phyloP scores from a whole-genome alignment of 768 basidiomycete genomes.

The Macrocybe gigantea region DNA sequence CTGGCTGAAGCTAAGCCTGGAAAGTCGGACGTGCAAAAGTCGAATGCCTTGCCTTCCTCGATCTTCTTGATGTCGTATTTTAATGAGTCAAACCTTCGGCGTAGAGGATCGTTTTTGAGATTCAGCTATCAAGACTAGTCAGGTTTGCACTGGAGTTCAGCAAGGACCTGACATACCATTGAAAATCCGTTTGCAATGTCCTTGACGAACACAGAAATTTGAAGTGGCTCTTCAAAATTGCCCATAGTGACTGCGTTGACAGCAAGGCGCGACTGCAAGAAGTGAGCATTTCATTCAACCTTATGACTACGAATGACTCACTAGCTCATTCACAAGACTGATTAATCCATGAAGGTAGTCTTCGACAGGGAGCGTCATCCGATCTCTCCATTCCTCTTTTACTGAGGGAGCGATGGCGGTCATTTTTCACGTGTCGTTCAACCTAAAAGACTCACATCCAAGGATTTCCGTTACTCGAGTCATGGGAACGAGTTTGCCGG shows the following conservation, averaged over 20 bases:
- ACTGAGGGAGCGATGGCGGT: conserved; percentile 34
- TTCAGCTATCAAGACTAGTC: conserved; percentile 47
- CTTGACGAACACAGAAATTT: conserved; percentile 75
- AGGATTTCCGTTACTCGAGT: conserved; percentile 45
- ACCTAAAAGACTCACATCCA: conserved; percentile 48
- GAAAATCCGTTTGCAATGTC: conserved; percentile 81
- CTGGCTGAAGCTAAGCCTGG: conserved; percentile 26
- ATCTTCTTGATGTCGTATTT: conserved; percentile 89
- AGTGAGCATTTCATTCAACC: neutral
- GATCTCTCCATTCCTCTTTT: conserved; percentile 62
- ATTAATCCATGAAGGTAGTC: conserved; percentile 83
- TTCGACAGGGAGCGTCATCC: conserved; percentile 59
- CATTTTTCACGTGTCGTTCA: too few relatives aligned
- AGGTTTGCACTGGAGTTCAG: neutral
- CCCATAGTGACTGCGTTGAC: conserved; percentile 81
- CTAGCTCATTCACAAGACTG: conserved; percentile 74
- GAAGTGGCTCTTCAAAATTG: conserved; percentile 73
- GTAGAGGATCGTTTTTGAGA: conserved; percentile 72
- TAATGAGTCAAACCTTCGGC: conserved; percentile 72
- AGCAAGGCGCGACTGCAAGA: conserved; percentile 64
- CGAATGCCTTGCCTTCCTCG: conserved; percentile 59
- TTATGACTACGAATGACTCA: conserved; percentile 25
- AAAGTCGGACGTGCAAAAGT: conserved; percentile 1
- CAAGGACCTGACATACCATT: conserved; percentile 43
- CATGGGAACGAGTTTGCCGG: conserved; percentile 53